Conservation (phyloP, 768 basidiomycete genomes). For the Boletus bicolor region DNA sequence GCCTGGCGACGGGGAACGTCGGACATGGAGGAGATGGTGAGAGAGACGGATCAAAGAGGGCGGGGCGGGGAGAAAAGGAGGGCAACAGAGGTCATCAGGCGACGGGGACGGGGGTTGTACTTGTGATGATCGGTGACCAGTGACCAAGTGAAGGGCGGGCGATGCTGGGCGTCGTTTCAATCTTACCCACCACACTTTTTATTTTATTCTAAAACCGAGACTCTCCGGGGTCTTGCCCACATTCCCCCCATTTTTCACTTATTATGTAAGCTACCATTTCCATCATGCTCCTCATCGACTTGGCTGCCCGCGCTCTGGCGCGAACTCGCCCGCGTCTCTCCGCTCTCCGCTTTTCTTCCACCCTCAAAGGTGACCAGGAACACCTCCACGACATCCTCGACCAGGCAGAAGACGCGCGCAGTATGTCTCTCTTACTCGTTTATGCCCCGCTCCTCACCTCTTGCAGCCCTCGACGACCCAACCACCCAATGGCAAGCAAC, state of each 20-base stretch:
- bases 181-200: neutral
- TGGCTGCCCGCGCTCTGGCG: slow-evolving; percentile 13
- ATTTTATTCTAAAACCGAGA: neutral
- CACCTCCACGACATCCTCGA: slow-evolving; percentile 23
- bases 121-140: slow-evolving; percentile 12
- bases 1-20: slow-evolving; percentile 46
- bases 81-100: slow-evolving; percentile 18
- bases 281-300: slow-evolving; percentile 11
- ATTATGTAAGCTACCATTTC: slow-evolving; percentile 11
- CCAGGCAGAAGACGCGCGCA: slow-evolving; percentile 22
- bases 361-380: slow-evolving; percentile 24
- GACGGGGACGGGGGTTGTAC: slow-evolving; percentile 8
- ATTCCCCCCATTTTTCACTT: neutral
- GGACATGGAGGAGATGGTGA: slow-evolving; percentile 6
- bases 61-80: slow-evolving; percentile 5
- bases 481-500: slow-evolving; percentile 20
- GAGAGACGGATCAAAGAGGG: slow-evolving; percentile 11
- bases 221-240: slow-evolving; percentile 19
- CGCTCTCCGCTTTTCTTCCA: slow-evolving; percentile 9
- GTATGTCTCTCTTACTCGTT: neutral
- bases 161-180: slow-evolving; percentile 9
- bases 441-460: neutral
- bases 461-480: slow-evolving; percentile 5
- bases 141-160: slow-evolving; percentile 18
- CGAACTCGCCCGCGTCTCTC: slow-evolving; percentile 3